Base-by-base conservation (phyloP, 768 basidiomycete species). In the Suillus tomentosus region DNA sequence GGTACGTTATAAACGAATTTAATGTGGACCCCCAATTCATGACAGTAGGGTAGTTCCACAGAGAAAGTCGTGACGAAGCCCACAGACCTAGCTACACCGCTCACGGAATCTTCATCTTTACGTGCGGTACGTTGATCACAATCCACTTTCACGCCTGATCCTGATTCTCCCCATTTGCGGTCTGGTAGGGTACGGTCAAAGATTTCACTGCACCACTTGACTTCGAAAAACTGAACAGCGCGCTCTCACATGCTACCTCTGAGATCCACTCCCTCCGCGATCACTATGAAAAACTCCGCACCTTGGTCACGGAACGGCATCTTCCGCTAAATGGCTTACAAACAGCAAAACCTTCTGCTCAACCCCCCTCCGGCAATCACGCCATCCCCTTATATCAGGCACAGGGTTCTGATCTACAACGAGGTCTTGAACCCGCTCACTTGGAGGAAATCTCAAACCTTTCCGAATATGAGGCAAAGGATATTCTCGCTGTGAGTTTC, bases 221-320 rank as follows among this genome's bases (percentile, higher is more conserved):
- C 5, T 67, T 77, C 11, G 67, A 72, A 13, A 64, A 75, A 6
- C 11, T 75, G 63, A 72, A 74, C 14, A 40, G 60, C 15, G 74
- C 71, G 1, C 68, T 75, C 36, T 64, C 63, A 14, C 62, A 47
- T 53, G 72, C 72, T 1, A 68, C 67, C 1, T 67, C 68, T 19
- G 75, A 75, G 60, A 71, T 77, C 14, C 51, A 43, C 36, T 48
- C 67, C 9, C 74, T 75, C 27, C 74, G 71, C 15, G 66, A 57
- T 34, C 64, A 65, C 62, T 75, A 75, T 54, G 74, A 74, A 10
- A 61, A 64, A n/a, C 72, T 75, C 4, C 66, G 62, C 7, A 47
- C 51, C 2, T 37, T 69, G 31, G 66, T 77, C 6, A 43, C 66
- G 13, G 65, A 68, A 64, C 63, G 67, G 17, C 60, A 62, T 42